Conservation (phyloP, 495 filamentous ascomycete genomes). For the Chlorociboria aeruginascens region DNA sequence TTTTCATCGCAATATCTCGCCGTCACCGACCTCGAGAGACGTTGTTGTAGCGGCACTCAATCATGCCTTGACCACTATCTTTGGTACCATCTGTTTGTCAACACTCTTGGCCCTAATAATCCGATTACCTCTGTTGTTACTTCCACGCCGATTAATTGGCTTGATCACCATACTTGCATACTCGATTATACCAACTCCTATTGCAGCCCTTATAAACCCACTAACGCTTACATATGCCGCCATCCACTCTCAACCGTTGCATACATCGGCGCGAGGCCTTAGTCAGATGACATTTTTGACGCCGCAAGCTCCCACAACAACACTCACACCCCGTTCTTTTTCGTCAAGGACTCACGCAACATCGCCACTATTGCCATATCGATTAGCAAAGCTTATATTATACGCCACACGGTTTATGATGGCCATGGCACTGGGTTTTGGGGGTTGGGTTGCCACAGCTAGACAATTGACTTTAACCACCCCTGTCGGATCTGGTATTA, state of each 20-base stretch:
- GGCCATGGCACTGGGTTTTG: slow-evolving; percentile 79
- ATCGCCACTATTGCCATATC: slow-evolving; percentile 52
- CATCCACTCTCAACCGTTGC: slow-evolving; percentile 78
- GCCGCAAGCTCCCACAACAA: slow-evolving; percentile 45
- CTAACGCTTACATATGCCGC: slow-evolving; percentile 85
- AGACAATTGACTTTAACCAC: slow-evolving; percentile 46
- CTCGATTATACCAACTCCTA: slow-evolving; percentile 69
- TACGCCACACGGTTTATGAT: slow-evolving; percentile 84
- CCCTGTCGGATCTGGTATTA: slow-evolving; percentile 37
- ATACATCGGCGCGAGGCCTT: slow-evolving; percentile 61
- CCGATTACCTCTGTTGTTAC: slow-evolving; percentile 72
- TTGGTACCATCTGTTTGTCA: slow-evolving; percentile 83
- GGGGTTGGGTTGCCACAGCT: slow-evolving; percentile 94
- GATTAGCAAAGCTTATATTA: slow-evolving; percentile 81
- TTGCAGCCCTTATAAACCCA: slow-evolving; percentile 77
- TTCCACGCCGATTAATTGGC: slow-evolving; percentile 58
- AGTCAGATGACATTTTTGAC: slow-evolving; percentile 64
- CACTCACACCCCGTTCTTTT: slow-evolving; percentile 46
- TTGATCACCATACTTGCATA: slow-evolving; percentile 47
- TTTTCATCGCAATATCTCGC: slow-evolving; percentile 79
- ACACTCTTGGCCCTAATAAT: slow-evolving; percentile 69
- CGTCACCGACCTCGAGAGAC: slow-evolving; percentile 59
- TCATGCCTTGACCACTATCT: slow-evolving; percentile 76
- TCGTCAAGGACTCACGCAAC: slow-evolving; percentile 32
- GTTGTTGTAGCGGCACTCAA: slow-evolving; percentile 71